phyloP scores from a whole-genome alignment of 768 basidiomycete genomes.

The Neoboletus brunneissimus region DNA sequence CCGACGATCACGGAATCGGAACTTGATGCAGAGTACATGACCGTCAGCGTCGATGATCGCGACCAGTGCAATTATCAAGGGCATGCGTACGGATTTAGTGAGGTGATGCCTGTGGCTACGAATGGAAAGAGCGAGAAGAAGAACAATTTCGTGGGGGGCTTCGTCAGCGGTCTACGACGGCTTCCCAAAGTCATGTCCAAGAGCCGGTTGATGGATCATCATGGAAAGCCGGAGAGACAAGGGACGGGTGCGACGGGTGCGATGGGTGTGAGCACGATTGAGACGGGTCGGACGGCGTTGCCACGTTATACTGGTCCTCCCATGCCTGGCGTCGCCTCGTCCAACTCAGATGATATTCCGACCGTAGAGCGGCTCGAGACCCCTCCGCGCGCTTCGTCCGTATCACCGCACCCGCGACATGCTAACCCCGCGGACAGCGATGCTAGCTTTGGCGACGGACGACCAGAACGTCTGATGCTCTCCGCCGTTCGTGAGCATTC shows the following conservation, averaged over 20 bases:
- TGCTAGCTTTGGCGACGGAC: conserved; percentile 18
- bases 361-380: conserved; percentile 29
- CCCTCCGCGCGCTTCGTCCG: conserved; percentile 24
- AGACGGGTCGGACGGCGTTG: conserved; percentile 10
- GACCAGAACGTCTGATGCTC: conserved; percentile 25
- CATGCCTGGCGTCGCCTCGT: conserved; percentile 16
- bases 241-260: background rate
- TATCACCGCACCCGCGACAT: conserved; percentile 22
- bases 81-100: conserved; percentile 26
- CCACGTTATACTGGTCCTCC: conserved; percentile 24
- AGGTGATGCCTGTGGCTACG: conserved; percentile 17
- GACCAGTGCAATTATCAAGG: conserved; percentile 18
- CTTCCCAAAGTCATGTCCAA: conserved; percentile 36
- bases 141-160: conserved; percentile 28
- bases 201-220: conserved; percentile 26
- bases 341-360: conserved; percentile 31
- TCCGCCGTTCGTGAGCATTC: conserved; percentile 25
- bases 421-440: conserved; percentile 18
- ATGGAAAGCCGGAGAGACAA: conserved; percentile 24
- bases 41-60: conserved; percentile 26
- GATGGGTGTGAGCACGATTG: too few species aligned
- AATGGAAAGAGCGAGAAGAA: conserved; percentile 32
- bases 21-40: conserved; percentile 35
- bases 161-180: conserved; percentile 31
- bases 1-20: conserved; percentile 33